Percentiles rank a stretch among this genome's conserved stretches.
These are phyloP conservation scores for Thymus mandschuricus DNA, from an alignment of 257 asterid species.

Conservation along the genomic window DNA sequence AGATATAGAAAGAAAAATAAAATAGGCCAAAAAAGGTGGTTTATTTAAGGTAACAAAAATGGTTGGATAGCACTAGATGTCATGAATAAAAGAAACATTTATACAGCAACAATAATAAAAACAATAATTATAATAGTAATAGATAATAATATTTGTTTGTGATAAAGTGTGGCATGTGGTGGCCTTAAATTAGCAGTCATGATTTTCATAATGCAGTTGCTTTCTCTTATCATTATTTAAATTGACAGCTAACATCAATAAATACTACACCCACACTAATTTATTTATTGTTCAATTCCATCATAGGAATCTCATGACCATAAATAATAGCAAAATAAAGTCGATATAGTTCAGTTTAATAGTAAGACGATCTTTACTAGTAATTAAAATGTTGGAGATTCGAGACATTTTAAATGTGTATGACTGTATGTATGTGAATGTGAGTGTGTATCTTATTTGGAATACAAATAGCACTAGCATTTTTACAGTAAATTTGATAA, in stretches of 20 bases:
- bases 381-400: too few relatives aligned
- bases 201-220: slow-evolving; percentile 33
- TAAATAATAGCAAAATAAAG: not conserved
- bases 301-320: not conserved
- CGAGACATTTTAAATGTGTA: too few relatives aligned
- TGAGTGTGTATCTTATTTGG: too few relatives aligned
- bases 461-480: too few relatives aligned
- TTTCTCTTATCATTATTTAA: slow-evolving; percentile 29
- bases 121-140: too few relatives aligned
- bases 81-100: slow-evolving; percentile 27
- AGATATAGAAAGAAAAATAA: not conserved
- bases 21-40: not conserved
- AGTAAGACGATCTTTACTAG: too few relatives aligned
- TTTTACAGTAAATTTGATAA: not conserved
- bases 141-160: not conserved
- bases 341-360: too few relatives aligned
- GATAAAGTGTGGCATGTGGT: slow-evolving; percentile 39
- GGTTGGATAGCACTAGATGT: slow-evolving; percentile 33
- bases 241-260: slow-evolving; percentile 36
- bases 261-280: slow-evolving; percentile 6
- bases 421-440: too few relatives aligned
- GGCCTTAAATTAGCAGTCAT: slow-evolving; percentile 31
- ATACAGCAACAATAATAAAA: not conserved
- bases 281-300: slow-evolving; percentile 8
- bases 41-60: not conserved